Evolutionary conservation across 306 rosid genomes (phyloP).

Genomic region (Quercus mongolica): DNA sequence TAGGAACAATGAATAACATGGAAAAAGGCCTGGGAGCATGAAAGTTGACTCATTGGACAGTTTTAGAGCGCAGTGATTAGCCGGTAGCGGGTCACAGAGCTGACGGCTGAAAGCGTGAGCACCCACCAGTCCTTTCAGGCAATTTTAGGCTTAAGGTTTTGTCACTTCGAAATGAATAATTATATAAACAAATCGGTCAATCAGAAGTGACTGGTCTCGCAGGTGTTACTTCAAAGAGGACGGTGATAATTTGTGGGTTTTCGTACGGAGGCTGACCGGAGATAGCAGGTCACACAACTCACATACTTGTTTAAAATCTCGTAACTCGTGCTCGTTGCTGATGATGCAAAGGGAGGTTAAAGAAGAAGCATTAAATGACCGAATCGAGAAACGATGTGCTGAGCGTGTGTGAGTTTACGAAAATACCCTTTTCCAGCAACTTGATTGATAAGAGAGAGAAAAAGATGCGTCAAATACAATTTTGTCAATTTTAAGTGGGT

Average conservation of each 20-base stretch:
- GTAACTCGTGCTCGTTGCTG: conserved; percentile 23
- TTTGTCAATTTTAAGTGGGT: background rate
- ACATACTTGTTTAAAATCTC: background rate
- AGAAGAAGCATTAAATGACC: conserved; percentile 14
- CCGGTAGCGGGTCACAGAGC: conserved; percentile 1
- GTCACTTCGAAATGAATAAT: conserved; percentile 67
- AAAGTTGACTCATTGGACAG: background rate
- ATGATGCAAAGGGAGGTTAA: conserved; percentile 20
- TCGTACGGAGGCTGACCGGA: conserved; percentile 42
- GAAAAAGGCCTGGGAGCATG: too few relatives aligned
- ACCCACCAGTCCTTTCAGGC: conserved; percentile 37
- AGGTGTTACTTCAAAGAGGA: conserved; percentile 1
- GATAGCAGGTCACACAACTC: conserved; percentile 25
- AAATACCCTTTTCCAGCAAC: background rate
- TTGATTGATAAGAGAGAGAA: background rate
- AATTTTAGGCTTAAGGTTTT: conserved; percentile 52
- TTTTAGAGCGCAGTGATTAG: background rate
- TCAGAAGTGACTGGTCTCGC: conserved; percentile 42
- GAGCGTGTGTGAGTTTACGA: background rate
- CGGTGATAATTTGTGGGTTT: background rate
- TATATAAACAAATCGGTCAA: conserved; percentile 32
- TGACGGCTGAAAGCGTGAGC: conserved; percentile 42
- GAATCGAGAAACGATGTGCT: conserved; percentile 30
- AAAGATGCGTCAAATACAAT: background rate
- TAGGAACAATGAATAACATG: background rate